Evolutionary conservation across 2,329 filamentous ascomycete genomes (phyloP).

Genomic region (Aquanectria penicillioides): DNA sequence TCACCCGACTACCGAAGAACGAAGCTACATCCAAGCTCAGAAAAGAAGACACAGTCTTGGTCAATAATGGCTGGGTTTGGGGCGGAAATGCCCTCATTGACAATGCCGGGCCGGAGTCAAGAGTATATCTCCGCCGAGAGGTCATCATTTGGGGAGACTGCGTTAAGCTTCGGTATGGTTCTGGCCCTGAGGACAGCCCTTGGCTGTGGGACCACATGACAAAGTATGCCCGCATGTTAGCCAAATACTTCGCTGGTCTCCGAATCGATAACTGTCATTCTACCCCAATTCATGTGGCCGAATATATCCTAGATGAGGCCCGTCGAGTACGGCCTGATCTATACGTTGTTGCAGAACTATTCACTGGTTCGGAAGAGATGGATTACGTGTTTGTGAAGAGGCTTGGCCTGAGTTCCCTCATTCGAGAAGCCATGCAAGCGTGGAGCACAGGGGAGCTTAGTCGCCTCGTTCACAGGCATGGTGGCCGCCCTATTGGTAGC

Average conservation of each 20-base stretch:
- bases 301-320: conserved; percentile 95
- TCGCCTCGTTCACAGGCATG: conserved; percentile 90
- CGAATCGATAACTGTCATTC: conserved; percentile 99
- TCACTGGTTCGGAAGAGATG: conserved; percentile 94
- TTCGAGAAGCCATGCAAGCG: conserved; percentile 97
- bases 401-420: conserved; percentile 88
- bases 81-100: conserved; percentile 93
- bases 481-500: conserved; percentile 93
- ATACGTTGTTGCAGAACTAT: conserved; percentile 93
- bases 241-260: conserved; percentile 94
- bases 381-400: conserved; percentile 96
- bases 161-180: conserved; percentile 93
- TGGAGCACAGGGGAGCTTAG: conserved; percentile 96
- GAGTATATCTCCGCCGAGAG: conserved; percentile 93
- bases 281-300: conserved; percentile 91
- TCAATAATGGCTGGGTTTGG: conserved; percentile 99
- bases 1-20: conserved; percentile 87
- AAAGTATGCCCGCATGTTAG: conserved; percentile 88
- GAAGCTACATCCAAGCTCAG: conserved; percentile 80
- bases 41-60: conserved; percentile 80
- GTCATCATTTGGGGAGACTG: conserved; percentile 99
- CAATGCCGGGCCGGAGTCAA: conserved; percentile 88
- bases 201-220: conserved; percentile 98
- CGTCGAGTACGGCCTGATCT: conserved; percentile 86
- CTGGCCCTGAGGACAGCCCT: conserved; percentile 82